phyloP scores from a whole-genome alignment of 805 yeast species.

The Suhomyces canberraensis region DNA sequence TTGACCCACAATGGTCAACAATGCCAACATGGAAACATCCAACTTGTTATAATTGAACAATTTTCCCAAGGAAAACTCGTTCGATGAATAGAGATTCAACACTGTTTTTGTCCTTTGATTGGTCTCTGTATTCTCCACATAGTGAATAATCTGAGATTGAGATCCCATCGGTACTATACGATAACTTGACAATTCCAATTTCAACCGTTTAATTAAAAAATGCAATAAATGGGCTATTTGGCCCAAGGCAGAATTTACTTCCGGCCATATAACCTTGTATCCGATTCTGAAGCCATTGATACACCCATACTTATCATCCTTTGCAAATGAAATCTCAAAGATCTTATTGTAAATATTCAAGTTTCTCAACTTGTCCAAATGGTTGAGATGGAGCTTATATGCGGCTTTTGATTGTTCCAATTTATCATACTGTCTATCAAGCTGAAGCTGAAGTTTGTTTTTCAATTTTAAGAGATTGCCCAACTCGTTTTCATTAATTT shows the following conservation, averaged over 20 bases:
- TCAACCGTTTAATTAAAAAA: slow-evolving; percentile 57
- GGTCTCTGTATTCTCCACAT: slow-evolving; percentile 19
- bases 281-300: slow-evolving; percentile 88
- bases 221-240: slow-evolving; percentile 69
- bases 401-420: slow-evolving; percentile 62
- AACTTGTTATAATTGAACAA: slow-evolving; percentile 69
- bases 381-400: slow-evolving; percentile 58
- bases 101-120: slow-evolving; percentile 30
- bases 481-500: slow-evolving; percentile 42
- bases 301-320: slow-evolving; percentile 70
- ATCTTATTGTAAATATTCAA: slow-evolving; percentile 82
- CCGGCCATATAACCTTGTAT: slow-evolving; percentile 77
- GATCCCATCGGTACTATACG: slow-evolving; percentile 81
- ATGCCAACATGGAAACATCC: slow-evolving; percentile 78
- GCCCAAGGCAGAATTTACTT: slow-evolving; percentile 88
- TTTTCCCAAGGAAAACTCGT: slow-evolving; percentile 71
- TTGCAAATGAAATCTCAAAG: slow-evolving; percentile 75
- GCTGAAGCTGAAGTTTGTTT: slow-evolving; percentile 55
- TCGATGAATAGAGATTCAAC: slow-evolving; percentile 60
- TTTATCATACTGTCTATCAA: slow-evolving; percentile 49
- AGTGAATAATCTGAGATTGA: slow-evolving; percentile 67
- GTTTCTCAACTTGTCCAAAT: slow-evolving; percentile 66
- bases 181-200: slow-evolving; percentile 55
- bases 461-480: slow-evolving; percentile 43
- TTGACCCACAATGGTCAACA: slow-evolving; percentile 58